Evolutionary conservation across 805 yeast species (phyloP), one percentile per base, ranked within the genome.

Genomic region (Wickerhamiella kazuoi): DNA sequence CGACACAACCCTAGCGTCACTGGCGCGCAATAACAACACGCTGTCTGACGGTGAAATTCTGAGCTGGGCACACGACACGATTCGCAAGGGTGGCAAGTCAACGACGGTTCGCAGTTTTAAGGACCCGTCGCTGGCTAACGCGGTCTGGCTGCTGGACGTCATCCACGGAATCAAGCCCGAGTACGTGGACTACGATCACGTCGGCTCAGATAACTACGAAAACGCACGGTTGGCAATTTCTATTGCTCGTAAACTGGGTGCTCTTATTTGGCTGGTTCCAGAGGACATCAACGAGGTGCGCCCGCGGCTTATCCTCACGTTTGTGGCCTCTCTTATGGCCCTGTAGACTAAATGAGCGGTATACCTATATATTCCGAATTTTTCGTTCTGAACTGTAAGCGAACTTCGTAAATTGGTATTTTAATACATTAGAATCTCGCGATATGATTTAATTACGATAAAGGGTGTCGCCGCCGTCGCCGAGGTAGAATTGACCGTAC

Each of bases 191-290:
- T 90, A 87, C 61, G 87, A 80, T 52, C 71, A 90, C 51, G 97
- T 90, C 4, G 69, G 77, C 40, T 94, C 83, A 44, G 94, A 87
- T 47, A 72, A 69, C 55, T 83, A 83, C 55, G 93, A 94, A 31
- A 90, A 90, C 57, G 98, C 97, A 17, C 79, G 82, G 65, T 71
- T 90, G 57, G 98, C 98, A 17, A 90, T 90, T 56, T 90, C 97
- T 2, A 90, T 90, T 54, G 98, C 98, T 28, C 79, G 98, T 71
- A 90, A 90, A 62, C 65, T 90, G 50, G 98, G 98, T 45, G 98
- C 95, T 31, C 73, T 90, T 57, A 90, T 90, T 54, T 90, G 96
- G 96, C 70, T 90, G 50, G 95, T 90, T n/a, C 98, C 98, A n/a
- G 98, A 90, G 61, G 98, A 90, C 64, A 90, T 90, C 53, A 80